A percentile compares a stretch with the other conserved stretches of the same genome.
Evolutionary conservation across 2,329 filamentous ascomycete species (phyloP).

Genomic region (Lasiodiplodia hormozganensis): DNA sequence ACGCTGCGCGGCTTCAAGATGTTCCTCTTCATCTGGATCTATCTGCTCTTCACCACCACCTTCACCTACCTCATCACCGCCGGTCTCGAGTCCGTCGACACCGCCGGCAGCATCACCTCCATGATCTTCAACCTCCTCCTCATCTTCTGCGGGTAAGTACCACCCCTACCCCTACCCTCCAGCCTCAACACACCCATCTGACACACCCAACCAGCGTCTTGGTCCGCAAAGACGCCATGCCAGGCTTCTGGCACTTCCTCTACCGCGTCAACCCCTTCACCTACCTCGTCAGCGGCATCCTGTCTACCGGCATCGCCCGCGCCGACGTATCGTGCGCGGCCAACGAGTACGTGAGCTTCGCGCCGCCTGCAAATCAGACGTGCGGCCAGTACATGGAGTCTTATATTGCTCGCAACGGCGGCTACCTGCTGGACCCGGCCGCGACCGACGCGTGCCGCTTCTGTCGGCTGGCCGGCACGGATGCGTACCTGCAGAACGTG

Average conservation of each 20-base stretch:
- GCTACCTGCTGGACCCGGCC: constrained; percentile 44
- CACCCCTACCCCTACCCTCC: too few species aligned
- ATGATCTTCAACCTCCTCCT: constrained; percentile 71
- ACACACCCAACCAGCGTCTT: constrained; percentile 61
- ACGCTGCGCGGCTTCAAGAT: constrained; percentile 73
- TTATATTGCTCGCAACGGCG: constrained; percentile 41
- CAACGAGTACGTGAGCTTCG: background rate
- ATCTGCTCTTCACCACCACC: constrained; percentile 76
- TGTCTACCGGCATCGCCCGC: constrained; percentile 71
- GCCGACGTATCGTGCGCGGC: constrained; percentile 35
- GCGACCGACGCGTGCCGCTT: constrained; percentile 34
- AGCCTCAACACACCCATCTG: too few species aligned
- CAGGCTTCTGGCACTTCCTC: constrained; percentile 79
- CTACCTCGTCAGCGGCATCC: constrained; percentile 75
- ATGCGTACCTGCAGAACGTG: constrained; percentile 51
- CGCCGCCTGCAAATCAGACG: constrained; percentile 50
- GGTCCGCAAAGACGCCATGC: constrained; percentile 64
- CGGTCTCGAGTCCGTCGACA: constrained; percentile 73
- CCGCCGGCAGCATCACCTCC: constrained; percentile 72
- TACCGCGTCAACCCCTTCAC: constrained; percentile 79
- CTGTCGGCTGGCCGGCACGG: constrained; percentile 38
- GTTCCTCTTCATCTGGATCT: constrained; percentile 73
- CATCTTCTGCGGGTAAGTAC: constrained; percentile 64
- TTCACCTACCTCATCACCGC: constrained; percentile 77
- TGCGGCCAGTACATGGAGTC: constrained; percentile 63